Evolutionary conservation across 495 filamentous ascomycete species (phyloP), one percentile per base, ranked within the genome.

Genomic region (Neurospora tetrasperma): DNA sequence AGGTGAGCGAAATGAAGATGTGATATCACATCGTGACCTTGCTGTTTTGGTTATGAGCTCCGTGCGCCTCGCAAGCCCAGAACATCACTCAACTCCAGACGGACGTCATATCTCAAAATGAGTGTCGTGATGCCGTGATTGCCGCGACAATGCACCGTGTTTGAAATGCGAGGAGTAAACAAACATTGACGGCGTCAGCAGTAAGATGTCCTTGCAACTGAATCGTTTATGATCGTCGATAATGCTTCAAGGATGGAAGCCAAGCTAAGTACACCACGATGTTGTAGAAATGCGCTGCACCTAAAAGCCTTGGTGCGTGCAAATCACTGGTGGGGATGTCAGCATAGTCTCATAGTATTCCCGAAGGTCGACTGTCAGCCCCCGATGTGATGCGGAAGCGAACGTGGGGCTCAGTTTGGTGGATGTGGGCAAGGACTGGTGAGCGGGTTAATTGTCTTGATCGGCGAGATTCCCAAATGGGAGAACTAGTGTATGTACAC

Each of bases 1-100:
- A 66, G 54, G 54, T 66, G 54, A 66, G 54, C 54, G 54, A 66
- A 66, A 66, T 66, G 54, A 66, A 66, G 54, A 66, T 66, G 54
- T 35, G 54, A 35, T 66, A 66, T 66, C 54, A 62, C 54, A 66
- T 27, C 27, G 14, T 66, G 54, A 66, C 54, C 14, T 66, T 66
- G 54, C 54, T 31, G 54, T 35, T 66, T 66, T 35, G 54, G 54
- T 35, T 23, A 62, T 31, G 54, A 35, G 6, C 54, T 66, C 54
- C 54, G 54, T 66, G 27, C 14, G 27, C 54, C 54, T 31, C 54
- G 20, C 54, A 62, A 62, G 54, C 54, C 54, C 23, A 31, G 54
- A 62, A 62, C 54, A 14, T 62, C 12, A 23, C 54, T 66, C 27
- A 66, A 12, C 27, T 66, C 27, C 7, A 31, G 54, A 66, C 14